These are phyloP conservation scores for Fusarium paranaense DNA, from an alignment of 2,329 filamentous ascomycete genomes.

Conservation along the genomic window DNA sequence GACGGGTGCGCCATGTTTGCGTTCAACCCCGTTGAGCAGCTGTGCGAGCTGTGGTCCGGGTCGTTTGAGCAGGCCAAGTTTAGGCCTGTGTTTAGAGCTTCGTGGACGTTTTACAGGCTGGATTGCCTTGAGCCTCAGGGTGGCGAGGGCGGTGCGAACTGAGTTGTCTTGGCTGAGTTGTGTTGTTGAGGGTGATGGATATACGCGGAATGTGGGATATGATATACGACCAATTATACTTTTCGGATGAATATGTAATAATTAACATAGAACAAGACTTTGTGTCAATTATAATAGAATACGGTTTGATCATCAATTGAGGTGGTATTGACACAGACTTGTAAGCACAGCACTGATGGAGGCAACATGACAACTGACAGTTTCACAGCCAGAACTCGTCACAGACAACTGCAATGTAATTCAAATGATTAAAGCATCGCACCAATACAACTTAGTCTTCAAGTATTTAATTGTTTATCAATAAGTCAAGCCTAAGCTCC, in stretches of 20 bases:
- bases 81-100: background rate
- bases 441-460: background rate
- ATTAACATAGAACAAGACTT: background rate
- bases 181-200: background rate
- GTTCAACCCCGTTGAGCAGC: background rate
- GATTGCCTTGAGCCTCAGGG: background rate
- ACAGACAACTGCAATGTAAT: background rate
- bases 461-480: background rate
- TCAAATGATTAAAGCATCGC: background rate
- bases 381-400: background rate
- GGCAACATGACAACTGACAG: background rate
- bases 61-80: background rate
- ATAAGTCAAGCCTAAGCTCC: background rate
- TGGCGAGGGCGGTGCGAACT: background rate
- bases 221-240: background rate
- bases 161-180: background rate
- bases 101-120: conserved; percentile 1
- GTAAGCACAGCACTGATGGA: background rate
- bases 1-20: background rate
- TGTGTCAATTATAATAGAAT: background rate
- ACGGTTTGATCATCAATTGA: background rate
- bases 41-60: background rate
- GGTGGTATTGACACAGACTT: background rate
- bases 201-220: background rate
- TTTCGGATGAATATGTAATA: background rate